Conservation (phyloP, 2,329 filamentous ascomycete genomes). For the Boeremia exigua region DNA sequence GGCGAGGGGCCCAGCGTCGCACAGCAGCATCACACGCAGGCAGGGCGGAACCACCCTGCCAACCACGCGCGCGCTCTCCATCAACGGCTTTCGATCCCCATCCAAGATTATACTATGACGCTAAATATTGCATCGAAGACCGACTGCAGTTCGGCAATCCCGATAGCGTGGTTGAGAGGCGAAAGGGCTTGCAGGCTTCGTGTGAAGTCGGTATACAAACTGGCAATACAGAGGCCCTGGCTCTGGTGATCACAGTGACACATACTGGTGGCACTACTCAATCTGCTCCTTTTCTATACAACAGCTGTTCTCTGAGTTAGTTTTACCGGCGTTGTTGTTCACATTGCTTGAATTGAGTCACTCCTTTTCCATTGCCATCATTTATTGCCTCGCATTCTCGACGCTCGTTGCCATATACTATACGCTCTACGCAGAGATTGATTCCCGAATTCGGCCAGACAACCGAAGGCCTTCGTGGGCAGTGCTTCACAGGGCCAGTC, state of each 20-base stretch:
- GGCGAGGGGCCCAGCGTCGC: conserved; percentile 18
- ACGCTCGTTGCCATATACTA: conserved; percentile 1
- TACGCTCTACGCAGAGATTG: conserved; percentile 1
- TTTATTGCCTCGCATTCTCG: conserved; percentile 1
- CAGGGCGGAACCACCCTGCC: conserved; percentile 13
- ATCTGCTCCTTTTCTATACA: not conserved
- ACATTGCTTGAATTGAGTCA: not conserved
- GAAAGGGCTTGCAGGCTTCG: not conserved
- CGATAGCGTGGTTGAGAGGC: not conserved
- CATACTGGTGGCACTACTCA: not conserved
- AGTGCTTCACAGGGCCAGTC: conserved; percentile 4
- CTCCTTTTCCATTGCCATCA: not conserved
- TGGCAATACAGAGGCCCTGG: not conserved
- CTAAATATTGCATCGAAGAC: not conserved
- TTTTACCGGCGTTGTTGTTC: not conserved
- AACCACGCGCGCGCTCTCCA: conserved; percentile 6
- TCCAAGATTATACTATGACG: conserved; percentile 1
- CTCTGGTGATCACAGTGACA: conserved; percentile 7
- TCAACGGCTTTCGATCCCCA: conserved; percentile 3
- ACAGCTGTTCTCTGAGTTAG: not conserved
- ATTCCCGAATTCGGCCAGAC: conserved; percentile 5
- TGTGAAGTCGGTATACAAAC: not conserved
- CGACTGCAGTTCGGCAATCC: not conserved
- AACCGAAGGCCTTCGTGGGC: conserved; percentile 3
- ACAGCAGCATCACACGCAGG: conserved; percentile 15